phyloP scores from a whole-genome alignment of 345 rosid genomes.

The Kernera saxatilis region DNA sequence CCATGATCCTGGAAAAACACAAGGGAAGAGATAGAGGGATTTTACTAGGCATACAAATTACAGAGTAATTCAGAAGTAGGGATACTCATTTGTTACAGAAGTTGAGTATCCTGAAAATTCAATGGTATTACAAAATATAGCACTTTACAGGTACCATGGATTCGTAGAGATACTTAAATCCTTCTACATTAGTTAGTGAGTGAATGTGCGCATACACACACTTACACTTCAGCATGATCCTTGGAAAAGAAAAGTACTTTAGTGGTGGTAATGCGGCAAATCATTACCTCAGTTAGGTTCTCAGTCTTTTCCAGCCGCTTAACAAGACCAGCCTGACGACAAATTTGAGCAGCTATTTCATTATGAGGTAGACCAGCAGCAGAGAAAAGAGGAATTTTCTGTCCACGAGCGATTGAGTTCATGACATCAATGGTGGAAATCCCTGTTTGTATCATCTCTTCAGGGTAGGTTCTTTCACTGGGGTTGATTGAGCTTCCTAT shows the following conservation, averaged over 20 bases:
- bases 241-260: neutral
- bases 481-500: constrained; percentile 98
- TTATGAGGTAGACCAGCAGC: constrained; percentile 99
- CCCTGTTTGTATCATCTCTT: constrained; percentile 99
- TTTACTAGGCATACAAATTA: neutral
- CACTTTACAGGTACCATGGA: neutral
- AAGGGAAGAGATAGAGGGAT: neutral
- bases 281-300: constrained; percentile 66
- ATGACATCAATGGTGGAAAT: constrained; percentile 98
- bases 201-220: neutral
- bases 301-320: constrained; percentile 90
- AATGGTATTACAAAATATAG: neutral
- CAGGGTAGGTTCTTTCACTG: constrained; percentile 99
- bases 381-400: constrained; percentile 96
- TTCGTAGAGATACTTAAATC: neutral
- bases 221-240: neutral
- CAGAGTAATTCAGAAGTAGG: neutral
- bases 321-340: constrained; percentile 99
- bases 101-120: neutral
- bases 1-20: constrained; percentile 54
- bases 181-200: neutral
- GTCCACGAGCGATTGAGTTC: constrained; percentile 99
- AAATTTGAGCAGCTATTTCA: constrained; percentile 98
- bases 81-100: neutral
- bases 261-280: neutral